Conservation (phyloP, 2,329 filamentous ascomycete species). For the Aurifilum marmelostoma region DNA sequence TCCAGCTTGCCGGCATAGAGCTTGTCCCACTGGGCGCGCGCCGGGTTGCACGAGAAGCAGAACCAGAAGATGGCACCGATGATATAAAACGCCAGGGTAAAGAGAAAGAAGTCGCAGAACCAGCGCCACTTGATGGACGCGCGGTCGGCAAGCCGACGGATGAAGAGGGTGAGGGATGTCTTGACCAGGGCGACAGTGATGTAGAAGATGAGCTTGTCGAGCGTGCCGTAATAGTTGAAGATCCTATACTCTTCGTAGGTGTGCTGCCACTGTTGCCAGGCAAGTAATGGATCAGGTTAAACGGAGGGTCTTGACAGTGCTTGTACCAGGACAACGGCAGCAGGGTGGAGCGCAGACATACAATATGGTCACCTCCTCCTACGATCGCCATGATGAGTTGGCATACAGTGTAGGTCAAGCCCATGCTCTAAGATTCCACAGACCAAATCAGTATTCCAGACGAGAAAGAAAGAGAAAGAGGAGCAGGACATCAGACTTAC, state of each 20-base stretch:
- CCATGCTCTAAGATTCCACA: conserved; percentile 17
- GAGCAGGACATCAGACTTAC: conserved; percentile 30
- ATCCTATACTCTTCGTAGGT: conserved; percentile 39
- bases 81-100: conserved; percentile 36
- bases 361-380: conserved; percentile 11
- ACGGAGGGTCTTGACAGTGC: neutral
- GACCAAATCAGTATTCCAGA: neutral
- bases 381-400: conserved; percentile 15
- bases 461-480: too few relatives aligned
- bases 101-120: conserved; percentile 39
- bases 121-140: conserved; percentile 37
- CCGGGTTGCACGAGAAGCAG: conserved; percentile 37
- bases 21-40: conserved; percentile 36
- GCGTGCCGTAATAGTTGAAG: conserved; percentile 33
- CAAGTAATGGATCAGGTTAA: neutral
- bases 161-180: conserved; percentile 42
- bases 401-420: conserved; percentile 19
- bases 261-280: conserved; percentile 34
- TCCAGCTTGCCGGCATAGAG: conserved; percentile 33
- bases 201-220: conserved; percentile 36
- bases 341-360: too few relatives aligned
- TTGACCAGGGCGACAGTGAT: conserved; percentile 41
- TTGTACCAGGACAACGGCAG: too few relatives aligned
- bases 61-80: conserved; percentile 38
- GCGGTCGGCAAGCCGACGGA: conserved; percentile 40